Evolutionary conservation across 257 asterid genomes (phyloP).

Genomic region (Fraxinus excelsior): DNA sequence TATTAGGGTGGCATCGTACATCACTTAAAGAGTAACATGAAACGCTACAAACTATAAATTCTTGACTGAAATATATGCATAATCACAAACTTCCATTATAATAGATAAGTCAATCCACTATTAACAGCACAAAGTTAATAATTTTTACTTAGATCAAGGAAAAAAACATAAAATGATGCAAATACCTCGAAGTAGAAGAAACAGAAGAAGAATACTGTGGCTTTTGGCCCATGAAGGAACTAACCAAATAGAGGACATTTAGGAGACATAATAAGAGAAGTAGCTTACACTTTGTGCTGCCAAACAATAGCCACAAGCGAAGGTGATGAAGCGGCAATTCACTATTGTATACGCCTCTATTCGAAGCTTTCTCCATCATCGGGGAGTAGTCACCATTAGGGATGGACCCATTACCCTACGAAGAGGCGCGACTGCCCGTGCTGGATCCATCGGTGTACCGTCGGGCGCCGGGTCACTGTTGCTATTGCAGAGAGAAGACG

Average conservation of each 20-base stretch:
- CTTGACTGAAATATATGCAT: not conserved
- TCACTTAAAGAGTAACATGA: not conserved
- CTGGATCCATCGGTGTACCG: no score
- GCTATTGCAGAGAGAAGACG: no score
- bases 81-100: not conserved
- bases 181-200: slow-evolving; percentile 47
- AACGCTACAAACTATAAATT: slow-evolving; percentile 2
- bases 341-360: slow-evolving; percentile 48
- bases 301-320: slow-evolving; percentile 43
- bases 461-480: slow-evolving; percentile 16
- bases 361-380: slow-evolving; percentile 59
- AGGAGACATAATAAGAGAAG: slow-evolving; percentile 36
- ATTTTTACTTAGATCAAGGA: slow-evolving; percentile 15
- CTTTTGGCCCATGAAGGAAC: slow-evolving; percentile 59
- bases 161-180: not conserved
- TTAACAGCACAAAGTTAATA: not conserved
- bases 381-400: slow-evolving; percentile 55
- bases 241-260: slow-evolving; percentile 30
- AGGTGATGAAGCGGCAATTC: slow-evolving; percentile 53
- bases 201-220: slow-evolving; percentile 45
- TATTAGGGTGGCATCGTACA: not conserved
- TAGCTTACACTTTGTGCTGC: slow-evolving; percentile 48
- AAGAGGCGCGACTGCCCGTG: no score
- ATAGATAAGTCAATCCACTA: not conserved
- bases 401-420: no score